Percentiles rank a stretch among this genome's conserved stretches.
Conservation (phyloP, 805 yeast genomes). For the Pichia eremophila region DNA sequence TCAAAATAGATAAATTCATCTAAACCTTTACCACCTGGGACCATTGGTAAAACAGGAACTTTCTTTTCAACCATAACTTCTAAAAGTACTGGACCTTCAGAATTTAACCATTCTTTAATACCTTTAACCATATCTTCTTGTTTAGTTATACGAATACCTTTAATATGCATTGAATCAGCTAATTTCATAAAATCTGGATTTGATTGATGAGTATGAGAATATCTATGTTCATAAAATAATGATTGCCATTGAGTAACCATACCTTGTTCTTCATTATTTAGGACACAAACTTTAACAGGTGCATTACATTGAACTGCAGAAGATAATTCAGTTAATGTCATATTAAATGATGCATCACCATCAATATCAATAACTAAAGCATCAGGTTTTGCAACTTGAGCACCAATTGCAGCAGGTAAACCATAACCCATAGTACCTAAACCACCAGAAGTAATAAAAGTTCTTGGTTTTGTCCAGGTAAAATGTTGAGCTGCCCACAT, state of each 20-base stretch:
- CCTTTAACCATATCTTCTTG: conserved; percentile 57
- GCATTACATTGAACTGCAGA: conserved; percentile 91
- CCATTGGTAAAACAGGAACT: conserved; percentile 97
- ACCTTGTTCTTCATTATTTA: conserved; percentile 98
- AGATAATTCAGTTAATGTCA: conserved; percentile 89
- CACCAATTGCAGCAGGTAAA: conserved; percentile 96
- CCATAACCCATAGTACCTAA: conserved; percentile 99
- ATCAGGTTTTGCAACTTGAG: conserved; percentile 92
- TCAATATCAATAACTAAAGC: conserved; percentile 93
- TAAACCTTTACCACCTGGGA: conserved; percentile 89
- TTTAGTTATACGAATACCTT: conserved; percentile 63
- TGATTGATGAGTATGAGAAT: conserved; percentile 93
- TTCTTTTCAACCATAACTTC: conserved; percentile 88
- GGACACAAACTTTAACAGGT: conserved; percentile 79
- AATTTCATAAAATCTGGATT: conserved; percentile 91
- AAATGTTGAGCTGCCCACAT: conserved; percentile 99
- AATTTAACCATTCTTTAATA: conserved; percentile 60
- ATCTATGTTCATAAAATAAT: conserved; percentile 91
- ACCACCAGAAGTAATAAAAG: conserved; percentile 97
- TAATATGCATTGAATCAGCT: conserved; percentile 89
- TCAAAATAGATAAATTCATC: conserved; percentile 89
- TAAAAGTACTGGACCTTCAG: conserved; percentile 76
- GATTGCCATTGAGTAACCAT: conserved; percentile 99
- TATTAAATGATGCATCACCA: conserved; percentile 98
- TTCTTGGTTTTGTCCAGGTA: conserved; percentile 87